These are phyloP conservation scores for Davidsoniella virescens DNA, from an alignment of 2,329 filamentous ascomycete species.

Conservation along the genomic window DNA sequence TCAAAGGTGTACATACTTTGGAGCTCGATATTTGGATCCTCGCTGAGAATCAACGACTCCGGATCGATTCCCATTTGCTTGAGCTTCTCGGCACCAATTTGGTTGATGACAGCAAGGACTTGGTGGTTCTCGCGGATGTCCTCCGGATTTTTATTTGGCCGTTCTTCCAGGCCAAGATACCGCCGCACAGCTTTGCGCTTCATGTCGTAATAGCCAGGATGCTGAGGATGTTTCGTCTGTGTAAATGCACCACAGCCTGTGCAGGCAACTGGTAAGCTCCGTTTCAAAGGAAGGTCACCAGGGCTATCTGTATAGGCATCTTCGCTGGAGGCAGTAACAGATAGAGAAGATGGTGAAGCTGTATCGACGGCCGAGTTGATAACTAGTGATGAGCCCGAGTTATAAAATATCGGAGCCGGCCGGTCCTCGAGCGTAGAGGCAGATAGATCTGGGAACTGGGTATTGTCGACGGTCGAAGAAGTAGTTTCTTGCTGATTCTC, in stretches of 20 bases:
- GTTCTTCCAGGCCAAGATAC: constrained; percentile 23
- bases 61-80: constrained; percentile 31
- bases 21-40: constrained; percentile 9
- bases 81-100: constrained; percentile 26
- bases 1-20: constrained; percentile 4
- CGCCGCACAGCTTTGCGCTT: constrained; percentile 33
- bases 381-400: too few species aligned
- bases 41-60: constrained; percentile 14
- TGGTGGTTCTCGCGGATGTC: constrained; percentile 24
- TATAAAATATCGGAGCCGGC: too few species aligned
- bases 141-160: constrained; percentile 32
- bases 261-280: constrained; percentile 38
- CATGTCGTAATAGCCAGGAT: constrained; percentile 41
- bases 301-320: neutral
- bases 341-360: too few species aligned
- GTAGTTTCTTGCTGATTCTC: too few species aligned
- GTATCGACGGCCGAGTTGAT: too few species aligned
- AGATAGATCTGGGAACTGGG: too few species aligned
- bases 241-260: constrained; percentile 49
- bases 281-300: neutral
- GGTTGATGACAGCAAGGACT: constrained; percentile 12
- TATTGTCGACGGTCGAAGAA: too few species aligned
- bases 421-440: too few species aligned
- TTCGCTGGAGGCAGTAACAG: neutral
- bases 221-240: constrained; percentile 34